Evolutionary conservation across 768 basidiomycete species (phyloP).

Genomic region (Leucocoprinus leucothites): DNA sequence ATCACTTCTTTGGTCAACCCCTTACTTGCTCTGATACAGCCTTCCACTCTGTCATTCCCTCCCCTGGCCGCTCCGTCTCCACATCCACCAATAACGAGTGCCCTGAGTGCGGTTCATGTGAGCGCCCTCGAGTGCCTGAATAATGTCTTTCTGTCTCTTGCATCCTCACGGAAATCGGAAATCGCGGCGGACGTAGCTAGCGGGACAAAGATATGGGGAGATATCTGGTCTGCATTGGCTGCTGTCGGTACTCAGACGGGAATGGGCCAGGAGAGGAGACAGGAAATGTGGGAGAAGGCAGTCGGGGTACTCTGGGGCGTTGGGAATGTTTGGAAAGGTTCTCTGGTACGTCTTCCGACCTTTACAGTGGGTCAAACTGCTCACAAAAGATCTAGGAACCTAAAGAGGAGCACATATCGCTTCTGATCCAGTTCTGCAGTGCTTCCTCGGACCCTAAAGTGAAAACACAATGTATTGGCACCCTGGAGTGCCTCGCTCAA

Average conservation of each 20-base stretch:
- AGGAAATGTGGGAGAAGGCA: conserved; percentile 76
- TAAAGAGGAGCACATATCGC: conserved; percentile 54
- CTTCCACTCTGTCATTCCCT: conserved; percentile 80
- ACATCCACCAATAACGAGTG: conserved; percentile 89
- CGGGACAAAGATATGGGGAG: conserved; percentile 59
- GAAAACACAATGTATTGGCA: conserved; percentile 78
- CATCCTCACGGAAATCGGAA: conserved; percentile 40
- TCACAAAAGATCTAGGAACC: conserved; percentile 39
- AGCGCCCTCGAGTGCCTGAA: conserved; percentile 87
- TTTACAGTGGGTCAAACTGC: background rate
- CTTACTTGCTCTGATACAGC: conserved; percentile 64
- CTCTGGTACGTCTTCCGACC: conserved; percentile 42
- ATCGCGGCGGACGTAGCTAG: conserved; percentile 42
- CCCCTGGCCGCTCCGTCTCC: conserved; percentile 64
- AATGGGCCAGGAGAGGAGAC: conserved; percentile 63
- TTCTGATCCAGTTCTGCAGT: conserved; percentile 66
- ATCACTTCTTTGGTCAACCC: conserved; percentile 66
- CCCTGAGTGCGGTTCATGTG: conserved; percentile 78
- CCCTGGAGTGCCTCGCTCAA: conserved; percentile 83
- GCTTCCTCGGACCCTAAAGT: conserved; percentile 49
- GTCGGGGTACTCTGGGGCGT: conserved; percentile 88
- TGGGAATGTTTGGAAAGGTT: conserved; percentile 71
- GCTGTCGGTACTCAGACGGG: conserved; percentile 57
- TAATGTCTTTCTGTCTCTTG: conserved; percentile 80
- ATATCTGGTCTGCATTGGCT: conserved; percentile 60